Conservation (phyloP, 352 stramenopile genomes). For the Nothophytophthora sp. region DNA sequence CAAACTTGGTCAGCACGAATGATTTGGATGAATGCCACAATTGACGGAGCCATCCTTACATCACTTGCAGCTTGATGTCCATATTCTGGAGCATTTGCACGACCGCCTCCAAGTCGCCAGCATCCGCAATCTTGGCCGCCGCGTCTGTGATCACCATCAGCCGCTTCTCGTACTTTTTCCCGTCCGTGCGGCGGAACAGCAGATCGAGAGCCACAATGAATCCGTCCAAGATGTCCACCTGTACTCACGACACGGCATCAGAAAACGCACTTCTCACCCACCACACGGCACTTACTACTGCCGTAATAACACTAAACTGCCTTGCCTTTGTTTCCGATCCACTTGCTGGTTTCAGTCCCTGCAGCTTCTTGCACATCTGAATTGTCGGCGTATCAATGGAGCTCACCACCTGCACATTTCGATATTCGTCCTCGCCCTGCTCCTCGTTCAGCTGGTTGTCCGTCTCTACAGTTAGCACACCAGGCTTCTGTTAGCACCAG, state of each 20-base stretch:
- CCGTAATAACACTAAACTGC: too few species aligned
- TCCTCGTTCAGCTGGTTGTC: slow-evolving; percentile 82
- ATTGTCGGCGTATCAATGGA: slow-evolving; percentile 65
- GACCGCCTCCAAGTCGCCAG: slow-evolving; percentile 63
- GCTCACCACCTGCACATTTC: slow-evolving; percentile 62
- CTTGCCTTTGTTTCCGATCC: slow-evolving; percentile 32
- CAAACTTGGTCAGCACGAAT: too few species aligned
- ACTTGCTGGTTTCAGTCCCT: slow-evolving; percentile 27
- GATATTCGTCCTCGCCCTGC: slow-evolving; percentile 56
- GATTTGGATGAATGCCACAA: neutral
- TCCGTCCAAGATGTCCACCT: slow-evolving; percentile 77
- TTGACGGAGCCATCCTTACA: slow-evolving; percentile 38
- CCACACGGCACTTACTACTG: too few species aligned
- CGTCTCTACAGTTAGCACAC: slow-evolving; percentile 58
- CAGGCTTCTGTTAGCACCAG: too few species aligned
- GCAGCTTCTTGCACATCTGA: slow-evolving; percentile 60
- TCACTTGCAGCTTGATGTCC: slow-evolving; percentile 79
- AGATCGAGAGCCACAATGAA: slow-evolving; percentile 82
- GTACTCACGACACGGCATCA: too few species aligned
- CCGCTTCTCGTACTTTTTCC: slow-evolving; percentile 79
- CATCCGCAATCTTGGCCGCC: slow-evolving; percentile 55
- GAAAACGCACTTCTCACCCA: too few species aligned
- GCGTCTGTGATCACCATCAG: slow-evolving; percentile 82
- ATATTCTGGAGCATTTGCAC: slow-evolving; percentile 80
- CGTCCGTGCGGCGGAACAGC: slow-evolving; percentile 69